Base-by-base conservation (phyloP, 1,139 yeast genomes). In the Scheffersomyces titani region DNA sequence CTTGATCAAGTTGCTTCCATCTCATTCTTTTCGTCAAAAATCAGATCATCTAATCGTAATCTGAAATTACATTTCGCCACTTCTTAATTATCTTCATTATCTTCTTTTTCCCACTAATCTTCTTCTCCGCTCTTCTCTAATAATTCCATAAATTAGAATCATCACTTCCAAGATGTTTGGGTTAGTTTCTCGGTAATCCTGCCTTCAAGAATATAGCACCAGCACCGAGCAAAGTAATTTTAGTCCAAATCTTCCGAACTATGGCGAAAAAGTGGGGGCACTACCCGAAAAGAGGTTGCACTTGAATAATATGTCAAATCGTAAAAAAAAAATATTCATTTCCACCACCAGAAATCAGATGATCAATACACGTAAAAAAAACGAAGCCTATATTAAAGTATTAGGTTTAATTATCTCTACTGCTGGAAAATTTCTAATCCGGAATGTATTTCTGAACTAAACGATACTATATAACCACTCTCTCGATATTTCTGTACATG, bases 401-500 rank as follows among this genome's bases (percentile, higher is more conserved):
- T 22, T 22, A 22, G 24, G 24, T 22, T 22, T 22, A 22, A 22
- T 22, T 22, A 22, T 22, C 24, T 22, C 24, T 6, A 22, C 6
- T 22, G 24, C 24, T 22, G n/a, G n/a, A n/a, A 30, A 30, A 30
- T 30, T 30, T 11, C 40, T 9, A 30, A 30, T 30, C 40, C 40
- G 40, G 16, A 30, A 30, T 30, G 11, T 30, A 46, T 46, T 46
- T 22, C 49, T 46, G 9, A 46, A 6, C 49, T 46, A 19, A 46
- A 20, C 24, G n/a, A 19, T 11, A 46, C 49, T 46, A 46, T 19
- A 18, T n/a, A 19, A 18, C 20, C 6, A 19, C 49, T 46, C 24
- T 46, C 11, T 52, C 58, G 51, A 70, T 64, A 49, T 63, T 63
- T 49, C 71, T 74, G 62, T 88, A 87, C 88, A 92, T 88, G 58